Evolutionary conservation across 148 eudicot species (phyloP), one percentile per base, ranked within the genome.

Genomic region (Silene latifolia): DNA sequence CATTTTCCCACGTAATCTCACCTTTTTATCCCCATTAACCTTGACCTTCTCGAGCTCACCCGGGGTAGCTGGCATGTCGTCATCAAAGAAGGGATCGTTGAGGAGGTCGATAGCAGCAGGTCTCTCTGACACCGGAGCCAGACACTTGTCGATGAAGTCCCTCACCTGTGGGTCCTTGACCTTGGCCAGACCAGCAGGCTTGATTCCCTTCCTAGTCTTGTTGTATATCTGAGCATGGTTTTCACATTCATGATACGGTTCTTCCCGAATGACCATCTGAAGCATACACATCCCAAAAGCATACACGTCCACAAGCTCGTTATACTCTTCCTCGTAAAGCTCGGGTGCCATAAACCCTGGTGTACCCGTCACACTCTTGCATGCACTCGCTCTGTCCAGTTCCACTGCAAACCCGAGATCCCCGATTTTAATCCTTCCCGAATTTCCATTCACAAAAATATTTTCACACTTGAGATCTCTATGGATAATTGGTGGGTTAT

Each of bases 61-160:
- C 32, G 39, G 14, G 4, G 25, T 25, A 23, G 12, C 5, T 39
- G 42, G 32, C 14, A 11, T 27, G 12, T 35, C 69, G 12, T 35
- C 69, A 44, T 61, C 61, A 67, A 90, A 88, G 69, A 90, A 90
- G 4, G 88, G 88, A 71, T 88, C 90, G 21, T 64, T 72, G 10
- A 90, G 79, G 39, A 88, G 89, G 77, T 81, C 86, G 59, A 69
- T 74, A 10, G 96, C 96, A 4, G 88, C 47, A 5, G 85, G 70
- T 78, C 96, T 83, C 19, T 66, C 59, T 8, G 88, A 80, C 2
- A 82, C 92, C 17, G 87, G 80, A 3, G 86, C 96, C 65, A 90
- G 63, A 73, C 96, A 90, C 80, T 84, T 90, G 77, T 87, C 85
- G 25, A 90, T 83, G 60, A 90, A 88, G 75, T 53, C 63, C 47